A percentile compares a stretch with the other conserved stretches of the same genome.
phyloP scores from a whole-genome alignment of 1,284 basidiomycete genomes.

The Ustilago vetiveriae region DNA sequence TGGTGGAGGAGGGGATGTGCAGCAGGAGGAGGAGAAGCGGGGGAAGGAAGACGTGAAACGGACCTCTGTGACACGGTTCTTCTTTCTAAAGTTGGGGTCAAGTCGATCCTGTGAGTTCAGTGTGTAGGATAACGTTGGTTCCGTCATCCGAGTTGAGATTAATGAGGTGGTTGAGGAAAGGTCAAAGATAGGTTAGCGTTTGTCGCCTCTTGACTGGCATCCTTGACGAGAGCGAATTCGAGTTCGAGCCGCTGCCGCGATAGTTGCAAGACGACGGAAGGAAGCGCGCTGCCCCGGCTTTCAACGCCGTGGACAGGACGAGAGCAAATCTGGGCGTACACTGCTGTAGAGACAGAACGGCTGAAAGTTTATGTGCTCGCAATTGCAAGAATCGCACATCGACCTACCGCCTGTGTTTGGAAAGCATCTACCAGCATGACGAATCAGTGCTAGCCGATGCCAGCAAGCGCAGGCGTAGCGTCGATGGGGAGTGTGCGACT shows the following conservation, averaged over 20 bases:
- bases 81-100: conserved; percentile 63
- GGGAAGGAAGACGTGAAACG: conserved; percentile 21
- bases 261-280: background rate
- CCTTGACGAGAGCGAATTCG: background rate
- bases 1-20: no score
- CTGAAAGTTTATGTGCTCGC: no score
- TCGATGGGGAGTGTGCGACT: conserved; percentile 48
- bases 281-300: background rate
- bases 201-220: conserved; percentile 37
- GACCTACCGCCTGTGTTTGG: conserved; percentile 9
- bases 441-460: background rate
- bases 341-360: no score
- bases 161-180: conserved; percentile 8
- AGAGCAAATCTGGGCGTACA: no score
- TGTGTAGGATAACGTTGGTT: no score
- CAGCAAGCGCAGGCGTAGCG: conserved; percentile 1
- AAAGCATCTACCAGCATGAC: background rate
- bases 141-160: conserved; percentile 1
- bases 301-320: background rate
- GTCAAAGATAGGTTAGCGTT: conserved; percentile 29
- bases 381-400: no score
- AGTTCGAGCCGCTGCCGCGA: conserved; percentile 10
- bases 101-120: conserved; percentile 43
- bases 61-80: conserved; percentile 65
- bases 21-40: no score